Conservation (phyloP, 108 stramenopile species). For the Discostella pseudostelligera region DNA sequence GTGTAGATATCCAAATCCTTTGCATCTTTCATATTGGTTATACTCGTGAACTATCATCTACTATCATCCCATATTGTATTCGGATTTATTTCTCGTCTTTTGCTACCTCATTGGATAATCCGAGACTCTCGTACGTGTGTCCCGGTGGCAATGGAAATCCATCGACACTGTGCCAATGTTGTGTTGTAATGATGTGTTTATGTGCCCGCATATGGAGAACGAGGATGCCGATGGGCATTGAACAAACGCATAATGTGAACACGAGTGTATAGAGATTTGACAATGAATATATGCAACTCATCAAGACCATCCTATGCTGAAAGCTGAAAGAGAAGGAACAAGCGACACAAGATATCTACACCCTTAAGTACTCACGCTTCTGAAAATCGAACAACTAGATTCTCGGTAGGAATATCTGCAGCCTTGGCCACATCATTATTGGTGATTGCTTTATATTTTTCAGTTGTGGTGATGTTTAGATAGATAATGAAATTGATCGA, state of each 20-base stretch:
- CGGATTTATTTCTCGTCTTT: neutral
- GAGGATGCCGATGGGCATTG: too few relatives aligned
- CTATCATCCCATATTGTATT: neutral
- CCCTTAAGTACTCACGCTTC: conserved; percentile 28
- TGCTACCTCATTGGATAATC: conserved; percentile 14
- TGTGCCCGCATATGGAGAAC: too few relatives aligned
- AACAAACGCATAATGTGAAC: too few relatives aligned
- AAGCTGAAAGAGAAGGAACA: too few relatives aligned
- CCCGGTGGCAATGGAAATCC: conserved; percentile 34
- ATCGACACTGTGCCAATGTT: conserved; percentile 20
- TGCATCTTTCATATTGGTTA: too few relatives aligned
- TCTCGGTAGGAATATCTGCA: conserved; percentile 28
- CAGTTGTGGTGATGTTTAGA: neutral
- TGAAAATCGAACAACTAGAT: conserved; percentile 29
- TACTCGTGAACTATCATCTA: neutral
- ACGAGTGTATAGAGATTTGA: neutral
- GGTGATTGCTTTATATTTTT: conserved; percentile 21
- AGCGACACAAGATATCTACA: neutral
- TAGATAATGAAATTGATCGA: neutral
- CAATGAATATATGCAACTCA: neutral
- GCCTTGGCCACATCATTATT: conserved; percentile 37
- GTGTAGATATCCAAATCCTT: too few relatives aligned
- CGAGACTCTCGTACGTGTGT: conserved; percentile 34
- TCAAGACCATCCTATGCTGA: too few relatives aligned
- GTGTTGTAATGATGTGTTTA: too few relatives aligned